phyloP scores from a whole-genome alignment of 306 rosid species.

The Fragaria iinumae region DNA sequence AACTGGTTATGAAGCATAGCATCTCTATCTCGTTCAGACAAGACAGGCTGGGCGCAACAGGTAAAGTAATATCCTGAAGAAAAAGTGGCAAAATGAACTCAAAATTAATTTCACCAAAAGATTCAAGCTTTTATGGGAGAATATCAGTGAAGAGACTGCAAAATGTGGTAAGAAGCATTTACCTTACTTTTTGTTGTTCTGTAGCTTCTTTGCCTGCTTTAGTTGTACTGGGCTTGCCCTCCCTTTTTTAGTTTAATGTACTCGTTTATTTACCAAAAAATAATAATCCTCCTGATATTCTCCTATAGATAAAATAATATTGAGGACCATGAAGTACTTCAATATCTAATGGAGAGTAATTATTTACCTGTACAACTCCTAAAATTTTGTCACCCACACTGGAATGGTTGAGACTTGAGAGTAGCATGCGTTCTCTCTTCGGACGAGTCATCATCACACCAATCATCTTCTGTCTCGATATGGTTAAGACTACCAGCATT shows the following conservation, averaged over 20 bases:
- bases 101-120: background rate
- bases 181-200: no score
- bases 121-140: background rate
- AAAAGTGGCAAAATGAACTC: background rate
- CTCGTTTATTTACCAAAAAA: no score
- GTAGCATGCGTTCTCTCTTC: slow-evolving; percentile 5
- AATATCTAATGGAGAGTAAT: slow-evolving; percentile 17
- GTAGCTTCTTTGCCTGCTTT: no score
- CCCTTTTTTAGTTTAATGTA: no score
- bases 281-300: background rate
- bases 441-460: background rate
- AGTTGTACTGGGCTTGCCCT: no score
- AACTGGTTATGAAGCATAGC: background rate
- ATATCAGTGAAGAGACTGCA: background rate
- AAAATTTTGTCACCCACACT: no score
- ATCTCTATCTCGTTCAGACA: background rate
- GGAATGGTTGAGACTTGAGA: no score
- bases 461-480: background rate
- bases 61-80: background rate
- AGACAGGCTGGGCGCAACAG: background rate
- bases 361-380: slow-evolving; percentile 35
- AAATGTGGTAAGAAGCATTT: background rate
- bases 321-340: slow-evolving; percentile 8
- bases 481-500: slow-evolving; percentile 12
- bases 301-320: no score